Evolutionary conservation across 495 filamentous ascomycete species (phyloP).

Genomic region (Apodospora peruviana): DNA sequence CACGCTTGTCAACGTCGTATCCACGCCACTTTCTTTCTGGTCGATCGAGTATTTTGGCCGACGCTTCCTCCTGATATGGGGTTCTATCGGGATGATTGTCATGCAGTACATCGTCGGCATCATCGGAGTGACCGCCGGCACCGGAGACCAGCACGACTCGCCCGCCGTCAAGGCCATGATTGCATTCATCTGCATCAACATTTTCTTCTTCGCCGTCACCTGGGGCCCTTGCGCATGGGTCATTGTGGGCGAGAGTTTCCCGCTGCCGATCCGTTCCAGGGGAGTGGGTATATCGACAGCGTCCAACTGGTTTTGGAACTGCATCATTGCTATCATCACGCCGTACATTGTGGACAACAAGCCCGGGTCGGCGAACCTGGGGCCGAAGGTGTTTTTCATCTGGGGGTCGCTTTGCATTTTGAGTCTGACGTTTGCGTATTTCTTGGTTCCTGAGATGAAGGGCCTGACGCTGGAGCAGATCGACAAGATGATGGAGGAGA

Average conservation of each 20-base stretch:
- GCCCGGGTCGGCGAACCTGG: conserved; percentile 62
- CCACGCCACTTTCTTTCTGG: conserved; percentile 75
- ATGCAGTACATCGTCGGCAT: conserved; percentile 80
- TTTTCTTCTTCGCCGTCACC: conserved; percentile 72
- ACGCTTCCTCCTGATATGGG: conserved; percentile 69
- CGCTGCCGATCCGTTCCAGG: conserved; percentile 73
- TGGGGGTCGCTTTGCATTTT: conserved; percentile 63
- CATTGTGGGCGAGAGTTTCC: conserved; percentile 80
- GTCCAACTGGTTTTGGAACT: conserved; percentile 87
- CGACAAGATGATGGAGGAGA: conserved; percentile 82
- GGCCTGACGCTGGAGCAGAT: conserved; percentile 83
- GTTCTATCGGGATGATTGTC: conserved; percentile 70
- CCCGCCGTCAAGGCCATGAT: conserved; percentile 58
- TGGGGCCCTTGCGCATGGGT: conserved; percentile 81
- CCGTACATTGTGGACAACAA: conserved; percentile 67
- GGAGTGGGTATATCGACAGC: conserved; percentile 76
- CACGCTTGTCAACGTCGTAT: conserved; percentile 77
- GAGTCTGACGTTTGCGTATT: conserved; percentile 66
- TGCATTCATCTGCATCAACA: conserved; percentile 77
- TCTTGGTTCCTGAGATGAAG: conserved; percentile 80
- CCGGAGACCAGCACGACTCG: conserved; percentile 43
- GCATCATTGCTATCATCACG: conserved; percentile 63
- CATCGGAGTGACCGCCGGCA: conserved; percentile 54
- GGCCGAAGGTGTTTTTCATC: conserved; percentile 70
- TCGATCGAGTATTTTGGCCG: conserved; percentile 76